Conservation (phyloP, 2,329 filamentous ascomycete genomes). For the Cadophora luteo-olivacea region DNA sequence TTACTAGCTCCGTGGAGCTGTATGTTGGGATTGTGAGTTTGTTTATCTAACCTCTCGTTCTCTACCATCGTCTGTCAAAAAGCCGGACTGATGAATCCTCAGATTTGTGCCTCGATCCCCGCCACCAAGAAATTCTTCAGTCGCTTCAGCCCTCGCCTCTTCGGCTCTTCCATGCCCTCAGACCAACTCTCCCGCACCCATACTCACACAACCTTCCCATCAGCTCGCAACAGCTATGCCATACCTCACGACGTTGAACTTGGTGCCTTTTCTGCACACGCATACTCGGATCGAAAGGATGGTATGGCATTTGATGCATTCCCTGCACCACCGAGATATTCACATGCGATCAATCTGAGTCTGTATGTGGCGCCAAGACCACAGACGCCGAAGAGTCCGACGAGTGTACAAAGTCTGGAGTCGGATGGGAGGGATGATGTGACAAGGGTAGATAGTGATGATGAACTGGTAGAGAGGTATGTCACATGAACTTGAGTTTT, state of each 20-base stretch:
- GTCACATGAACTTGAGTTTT: neutral
- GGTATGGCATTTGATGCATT: neutral
- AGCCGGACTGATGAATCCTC: neutral
- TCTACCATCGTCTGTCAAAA: neutral
- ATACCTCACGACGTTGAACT: neutral
- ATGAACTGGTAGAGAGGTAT: constrained; percentile 11
- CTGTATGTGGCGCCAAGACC: neutral
- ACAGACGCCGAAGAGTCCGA: neutral
- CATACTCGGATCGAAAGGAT: neutral
- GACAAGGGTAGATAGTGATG: constrained; percentile 14
- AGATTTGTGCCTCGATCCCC: constrained; percentile 33
- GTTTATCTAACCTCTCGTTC: neutral
- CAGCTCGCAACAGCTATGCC: neutral
- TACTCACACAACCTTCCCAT: neutral
- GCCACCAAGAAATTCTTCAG: constrained; percentile 52
- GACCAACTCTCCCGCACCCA: neutral
- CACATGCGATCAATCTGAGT: neutral
- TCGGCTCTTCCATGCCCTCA: constrained; percentile 8
- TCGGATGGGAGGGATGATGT: constrained; percentile 8
- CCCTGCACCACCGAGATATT: neutral
- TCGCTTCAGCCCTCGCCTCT: constrained; percentile 14
- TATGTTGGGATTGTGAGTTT: constrained; percentile 46
- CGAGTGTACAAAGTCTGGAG: neutral
- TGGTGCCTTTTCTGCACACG: neutral
- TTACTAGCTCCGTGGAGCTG: constrained; percentile 48